Percentiles rank a stretch among this genome's conserved stretches.
Evolutionary conservation across 179 eudicot genomes (phyloP).

Genomic region (Spergularia azorica): DNA sequence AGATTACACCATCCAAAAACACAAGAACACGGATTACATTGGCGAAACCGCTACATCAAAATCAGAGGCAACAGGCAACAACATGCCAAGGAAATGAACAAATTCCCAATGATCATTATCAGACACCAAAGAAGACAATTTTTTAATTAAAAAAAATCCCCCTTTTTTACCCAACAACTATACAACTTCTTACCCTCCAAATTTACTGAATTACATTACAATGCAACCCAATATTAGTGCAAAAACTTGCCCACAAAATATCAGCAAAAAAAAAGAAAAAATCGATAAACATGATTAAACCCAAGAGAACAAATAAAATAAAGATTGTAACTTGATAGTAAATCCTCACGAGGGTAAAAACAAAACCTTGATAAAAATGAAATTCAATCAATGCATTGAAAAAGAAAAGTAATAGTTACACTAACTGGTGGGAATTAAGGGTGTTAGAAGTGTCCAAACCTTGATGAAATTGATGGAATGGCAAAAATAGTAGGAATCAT

Average conservation of each 20-base stretch:
- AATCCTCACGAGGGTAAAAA: neutral
- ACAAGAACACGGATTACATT: neutral
- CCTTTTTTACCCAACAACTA: neutral
- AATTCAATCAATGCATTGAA: slow-evolving; percentile 7
- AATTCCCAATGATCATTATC: neutral
- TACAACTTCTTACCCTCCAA: neutral
- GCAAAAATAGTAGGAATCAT: slow-evolving; percentile 13
- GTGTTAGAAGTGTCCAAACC: slow-evolving; percentile 9
- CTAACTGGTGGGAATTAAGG: neutral
- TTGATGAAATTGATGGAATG: slow-evolving; percentile 8
- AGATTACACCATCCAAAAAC: neutral
- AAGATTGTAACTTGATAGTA: no score
- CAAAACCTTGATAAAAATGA: neutral
- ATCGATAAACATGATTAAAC: neutral
- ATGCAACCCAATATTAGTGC: neutral
- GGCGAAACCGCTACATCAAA: neutral
- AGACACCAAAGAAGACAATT: neutral
- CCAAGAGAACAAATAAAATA: no score
- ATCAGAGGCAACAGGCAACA: neutral
- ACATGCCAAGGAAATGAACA: neutral
- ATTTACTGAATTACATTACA: neutral
- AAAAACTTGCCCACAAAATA: neutral
- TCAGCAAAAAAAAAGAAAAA: neutral
- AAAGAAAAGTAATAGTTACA: neutral
- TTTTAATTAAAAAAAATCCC: neutral